Percentiles rank a stretch among this genome's conserved stretches.
These are phyloP conservation scores for Discostella pseudostelligera DNA, from an alignment of 108 stramenopile genomes.

Conservation along the genomic window DNA sequence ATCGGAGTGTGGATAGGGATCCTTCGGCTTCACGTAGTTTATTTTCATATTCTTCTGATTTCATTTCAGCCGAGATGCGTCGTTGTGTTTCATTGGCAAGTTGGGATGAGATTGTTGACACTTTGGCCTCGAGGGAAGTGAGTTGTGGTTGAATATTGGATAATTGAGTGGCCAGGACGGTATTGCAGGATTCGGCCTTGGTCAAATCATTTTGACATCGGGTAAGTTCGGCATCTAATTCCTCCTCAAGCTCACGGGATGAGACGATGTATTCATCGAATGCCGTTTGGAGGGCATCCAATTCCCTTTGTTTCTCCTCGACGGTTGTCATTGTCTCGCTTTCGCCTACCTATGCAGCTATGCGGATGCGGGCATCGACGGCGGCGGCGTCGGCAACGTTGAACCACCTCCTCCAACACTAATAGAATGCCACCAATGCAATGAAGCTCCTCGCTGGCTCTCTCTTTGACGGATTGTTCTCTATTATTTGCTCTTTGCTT, in stretches of 20 bases:
- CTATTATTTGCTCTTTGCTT: no score
- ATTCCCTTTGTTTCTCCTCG: constrained; percentile 82
- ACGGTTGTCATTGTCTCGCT: constrained; percentile 36
- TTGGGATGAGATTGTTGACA: constrained; percentile 60
- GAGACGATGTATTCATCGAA: constrained; percentile 90
- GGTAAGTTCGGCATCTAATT: constrained; percentile 87
- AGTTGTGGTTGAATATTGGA: constrained; percentile 85
- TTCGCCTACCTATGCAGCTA: no score
- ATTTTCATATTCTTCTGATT: constrained; percentile 77
- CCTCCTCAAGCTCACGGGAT: constrained; percentile 83
- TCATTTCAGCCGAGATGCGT: constrained; percentile 73
- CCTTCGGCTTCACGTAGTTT: constrained; percentile 72
- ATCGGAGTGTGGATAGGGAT: constrained; percentile 31
- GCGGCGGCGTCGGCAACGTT: no score
- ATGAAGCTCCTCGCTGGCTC: no score
- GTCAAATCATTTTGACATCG: constrained; percentile 86
- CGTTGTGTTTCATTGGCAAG: constrained; percentile 65
- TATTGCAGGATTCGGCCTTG: constrained; percentile 79
- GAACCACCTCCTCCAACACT: no score
- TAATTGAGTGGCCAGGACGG: constrained; percentile 79
- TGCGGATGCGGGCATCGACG: no score
- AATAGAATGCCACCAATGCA: no score
- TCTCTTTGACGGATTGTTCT: no score
- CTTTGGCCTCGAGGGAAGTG: constrained; percentile 65
- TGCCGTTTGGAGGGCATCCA: constrained; percentile 82